Base-by-base conservation (phyloP, 495 filamentous ascomycete genomes). In the Penicillium crystallinum region DNA sequence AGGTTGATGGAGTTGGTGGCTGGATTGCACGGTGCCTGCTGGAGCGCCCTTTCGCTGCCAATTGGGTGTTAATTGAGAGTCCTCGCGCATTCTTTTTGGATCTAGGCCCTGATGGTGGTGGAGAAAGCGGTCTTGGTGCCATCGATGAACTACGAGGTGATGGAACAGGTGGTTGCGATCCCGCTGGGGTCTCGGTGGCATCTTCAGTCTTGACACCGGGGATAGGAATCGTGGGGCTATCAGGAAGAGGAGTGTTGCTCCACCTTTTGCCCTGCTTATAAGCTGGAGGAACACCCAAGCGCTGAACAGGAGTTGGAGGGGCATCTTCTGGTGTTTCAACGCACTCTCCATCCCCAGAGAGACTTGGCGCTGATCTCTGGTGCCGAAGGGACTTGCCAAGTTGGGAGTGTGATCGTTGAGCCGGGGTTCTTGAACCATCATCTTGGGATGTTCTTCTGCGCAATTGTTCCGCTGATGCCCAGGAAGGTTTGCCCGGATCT, bases 1-100 rank as follows among this genome's bases (percentile, higher is more conserved):
- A 34, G 7, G 44, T 61, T 17, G 54, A 68, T 2, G 74, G 71
- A 0, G 72, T 74, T 12, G 74, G 74, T 17, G 72, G 72, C 44
- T 72, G 72, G 15, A 74, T 73, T 19, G 68, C 69, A 22, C 64
- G 56, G 34, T 75, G 74, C 7, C 59, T 70, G 38, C 71, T 73
- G 12, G 58, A 49, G 17, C 52, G 60, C 33, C 65, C 64, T 21
- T 53, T 51, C 17, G 67, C 35, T 18, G 74, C 71, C 42, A 75
- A 44, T 56, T 70, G 56, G 12, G 69, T 72, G 43, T 77, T 69
- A 38, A 77, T 75, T 1, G 69, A 74, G 19, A 75, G 71, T 38
- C 75, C 71, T 37, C 67, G 64, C 4, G 70, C 66, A 35, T 77
- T 77, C 57, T 67, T 73, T 43, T 61, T 69, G 15, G 65, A 64